Conservation (phyloP, 2,329 filamentous ascomycete species). For the Arthrobotrys musiformis region DNA sequence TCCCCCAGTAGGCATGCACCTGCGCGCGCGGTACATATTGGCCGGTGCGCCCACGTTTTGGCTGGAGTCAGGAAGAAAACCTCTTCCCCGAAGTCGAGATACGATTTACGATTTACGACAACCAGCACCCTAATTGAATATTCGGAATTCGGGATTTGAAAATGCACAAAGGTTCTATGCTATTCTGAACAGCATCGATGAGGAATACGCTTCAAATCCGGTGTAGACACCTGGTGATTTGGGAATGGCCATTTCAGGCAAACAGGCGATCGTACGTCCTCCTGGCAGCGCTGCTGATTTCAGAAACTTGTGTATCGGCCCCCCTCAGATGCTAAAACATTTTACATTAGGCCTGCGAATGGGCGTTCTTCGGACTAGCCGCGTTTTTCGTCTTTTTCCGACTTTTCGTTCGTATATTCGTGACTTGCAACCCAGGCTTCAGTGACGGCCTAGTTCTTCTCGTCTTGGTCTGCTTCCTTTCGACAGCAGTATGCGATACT, state of each 20-base stretch:
- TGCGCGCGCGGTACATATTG: constrained; percentile 24
- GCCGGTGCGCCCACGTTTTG: not conserved
- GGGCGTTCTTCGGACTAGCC: constrained; percentile 39
- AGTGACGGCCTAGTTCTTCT: constrained; percentile 31
- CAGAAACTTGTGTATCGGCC: not conserved
- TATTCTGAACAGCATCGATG: constrained; percentile 23
- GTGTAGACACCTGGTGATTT: constrained; percentile 28
- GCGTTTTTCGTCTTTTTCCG: constrained; percentile 48
- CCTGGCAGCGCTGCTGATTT: not conserved
- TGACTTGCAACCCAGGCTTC: constrained; percentile 28
- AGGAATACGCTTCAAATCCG: constrained; percentile 13
- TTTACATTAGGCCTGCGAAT: constrained; percentile 43
- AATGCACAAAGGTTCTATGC: not conserved
- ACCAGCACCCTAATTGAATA: not conserved
- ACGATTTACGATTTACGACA: not conserved
- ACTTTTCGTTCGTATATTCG: constrained; percentile 38
- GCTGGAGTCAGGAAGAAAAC: not conserved
- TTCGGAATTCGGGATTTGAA: constrained; percentile 6
- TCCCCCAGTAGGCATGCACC: not conserved
- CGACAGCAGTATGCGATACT: constrained; percentile 45
- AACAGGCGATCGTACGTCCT: constrained; percentile 47
- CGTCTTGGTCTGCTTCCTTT: constrained; percentile 33
- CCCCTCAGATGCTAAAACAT: not conserved
- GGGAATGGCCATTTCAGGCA: constrained; percentile 49
- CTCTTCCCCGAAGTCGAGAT: not conserved